Base-by-base conservation (phyloP, 2,329 filamentous ascomycete genomes). In the Huntiella savannae region DNA sequence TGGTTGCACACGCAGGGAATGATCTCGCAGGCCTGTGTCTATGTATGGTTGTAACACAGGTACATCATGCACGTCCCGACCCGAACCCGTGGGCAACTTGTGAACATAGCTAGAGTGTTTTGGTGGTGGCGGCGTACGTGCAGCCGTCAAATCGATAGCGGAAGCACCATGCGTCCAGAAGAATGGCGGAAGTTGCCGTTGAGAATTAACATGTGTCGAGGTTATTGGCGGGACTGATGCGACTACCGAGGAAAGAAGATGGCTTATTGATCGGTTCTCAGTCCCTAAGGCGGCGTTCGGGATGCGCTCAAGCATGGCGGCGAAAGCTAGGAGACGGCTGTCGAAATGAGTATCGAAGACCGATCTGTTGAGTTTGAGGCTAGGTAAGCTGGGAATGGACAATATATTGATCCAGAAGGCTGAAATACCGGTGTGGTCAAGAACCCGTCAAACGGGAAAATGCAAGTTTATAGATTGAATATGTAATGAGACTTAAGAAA, bases 291-390 rank as follows among this genome's bases (percentile, higher is more conserved):
- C 39, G 13, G 43, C 43, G 34, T 35, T 46, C 5, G 37, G 33
- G 11, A 40, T 40, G 17, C 46, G 50, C 49, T 52, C 51, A 37
- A 52, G 44, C 51, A 52, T 52, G 39, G 43, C 34, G 43, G 22
- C 10, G 8, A 28, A 7, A 28, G 22, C 22, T 28, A 7, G 8
- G 3, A 7, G 7, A 28, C 22, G 6, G 22, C 3, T 28, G 22
- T 28, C 22, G 22, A 28, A 7, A 28, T 3, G 5, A 28, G 6
- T 28, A 28, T 28, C 10, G 8, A 3, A 28, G 22, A 28, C 22
- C 6, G 22, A 3, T 7, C 22, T 28, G 7, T 8, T 28, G 22
- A 28, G 22, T 28, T 28, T 10, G 22, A 28, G 22, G 22, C 22
- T 28, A 28, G 22, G 22, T 28, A 28, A 28, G 22, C 22, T 28